phyloP scores from a whole-genome alignment of 768 basidiomycete species.

The Holtermanniella nyarrowii region DNA sequence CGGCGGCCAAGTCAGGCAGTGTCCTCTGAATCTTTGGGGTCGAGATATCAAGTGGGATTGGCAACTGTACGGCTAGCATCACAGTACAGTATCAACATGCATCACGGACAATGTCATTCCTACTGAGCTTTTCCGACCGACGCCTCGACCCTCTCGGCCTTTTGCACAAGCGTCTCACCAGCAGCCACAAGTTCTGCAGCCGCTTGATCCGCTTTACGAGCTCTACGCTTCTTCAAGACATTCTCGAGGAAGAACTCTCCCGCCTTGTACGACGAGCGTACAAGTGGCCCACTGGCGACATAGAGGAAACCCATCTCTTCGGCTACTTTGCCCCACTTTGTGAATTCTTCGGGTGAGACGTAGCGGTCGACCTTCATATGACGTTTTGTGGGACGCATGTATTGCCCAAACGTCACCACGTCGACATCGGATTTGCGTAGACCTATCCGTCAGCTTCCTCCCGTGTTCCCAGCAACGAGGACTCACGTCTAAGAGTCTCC shows the following conservation, averaged over 20 bases:
- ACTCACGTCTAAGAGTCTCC: conserved; percentile 68
- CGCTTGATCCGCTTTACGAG: conserved; percentile 20
- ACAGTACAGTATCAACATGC: not conserved
- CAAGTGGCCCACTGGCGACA: conserved; percentile 90
- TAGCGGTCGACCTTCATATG: conserved; percentile 99
- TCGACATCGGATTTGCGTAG: conserved; percentile 80
- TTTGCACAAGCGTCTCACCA: not conserved
- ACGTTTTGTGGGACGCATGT: conserved; percentile 96
- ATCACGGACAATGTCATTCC: not conserved
- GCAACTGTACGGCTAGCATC: conserved; percentile 24
- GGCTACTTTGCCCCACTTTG: conserved; percentile 77
- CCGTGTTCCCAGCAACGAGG: not conserved
- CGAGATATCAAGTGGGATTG: conserved; percentile 21
- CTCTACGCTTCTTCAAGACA: conserved; percentile 45
- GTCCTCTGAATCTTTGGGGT: conserved; percentile 24
- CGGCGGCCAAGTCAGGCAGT: conserved; percentile 5
- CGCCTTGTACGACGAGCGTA: conserved; percentile 97
- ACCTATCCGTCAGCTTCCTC: conserved; percentile 47
- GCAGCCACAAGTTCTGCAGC: conserved; percentile 18
- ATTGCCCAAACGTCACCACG: conserved; percentile 98
- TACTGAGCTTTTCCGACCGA: not conserved
- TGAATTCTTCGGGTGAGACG: conserved; percentile 86
- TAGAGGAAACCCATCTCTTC: conserved; percentile 94
- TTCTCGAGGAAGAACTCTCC: conserved; percentile 94
- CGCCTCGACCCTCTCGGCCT: not conserved